These are phyloP conservation scores for Colletotrichum sp. DNA, from an alignment of 2,329 filamentous ascomycete species.

Conservation along the genomic window DNA sequence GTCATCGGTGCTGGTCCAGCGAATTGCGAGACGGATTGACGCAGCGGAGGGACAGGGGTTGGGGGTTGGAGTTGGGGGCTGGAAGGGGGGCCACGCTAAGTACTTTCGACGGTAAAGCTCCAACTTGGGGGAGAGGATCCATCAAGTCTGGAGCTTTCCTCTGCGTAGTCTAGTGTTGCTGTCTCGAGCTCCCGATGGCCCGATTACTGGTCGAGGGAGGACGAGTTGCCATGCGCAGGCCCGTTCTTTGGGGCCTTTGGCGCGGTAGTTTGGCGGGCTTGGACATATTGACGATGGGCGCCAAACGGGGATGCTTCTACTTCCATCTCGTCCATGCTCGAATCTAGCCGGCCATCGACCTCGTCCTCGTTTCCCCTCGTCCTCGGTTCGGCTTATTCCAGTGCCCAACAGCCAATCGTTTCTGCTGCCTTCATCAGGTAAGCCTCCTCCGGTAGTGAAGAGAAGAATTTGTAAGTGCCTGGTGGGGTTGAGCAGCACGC, in stretches of 20 bases:
- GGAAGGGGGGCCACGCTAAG: not conserved
- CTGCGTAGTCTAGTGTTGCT: not conserved
- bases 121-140: not conserved
- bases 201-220: constrained; percentile 7
- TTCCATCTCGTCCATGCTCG: not conserved
- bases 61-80: not conserved
- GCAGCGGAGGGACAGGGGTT: not conserved
- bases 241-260: not conserved
- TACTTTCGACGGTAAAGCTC: not conserved
- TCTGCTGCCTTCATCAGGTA: not conserved
- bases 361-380: not conserved
- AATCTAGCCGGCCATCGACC: not conserved
- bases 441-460: not conserved
- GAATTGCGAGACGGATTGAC: not conserved
- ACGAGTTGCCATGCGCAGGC: constrained; percentile 7
- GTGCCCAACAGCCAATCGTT: not conserved
- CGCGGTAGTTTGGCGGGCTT: not conserved
- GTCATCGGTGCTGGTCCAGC: not conserved
- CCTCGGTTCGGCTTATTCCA: not conserved
- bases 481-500: not conserved
- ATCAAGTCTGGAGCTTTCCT: not conserved
- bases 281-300: not conserved
- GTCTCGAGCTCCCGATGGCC: not conserved
- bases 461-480: not conserved
- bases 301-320: not conserved